These are phyloP conservation scores for Syzygium oleosum DNA, from an alignment of 345 rosid species.

Conservation along the genomic window DNA sequence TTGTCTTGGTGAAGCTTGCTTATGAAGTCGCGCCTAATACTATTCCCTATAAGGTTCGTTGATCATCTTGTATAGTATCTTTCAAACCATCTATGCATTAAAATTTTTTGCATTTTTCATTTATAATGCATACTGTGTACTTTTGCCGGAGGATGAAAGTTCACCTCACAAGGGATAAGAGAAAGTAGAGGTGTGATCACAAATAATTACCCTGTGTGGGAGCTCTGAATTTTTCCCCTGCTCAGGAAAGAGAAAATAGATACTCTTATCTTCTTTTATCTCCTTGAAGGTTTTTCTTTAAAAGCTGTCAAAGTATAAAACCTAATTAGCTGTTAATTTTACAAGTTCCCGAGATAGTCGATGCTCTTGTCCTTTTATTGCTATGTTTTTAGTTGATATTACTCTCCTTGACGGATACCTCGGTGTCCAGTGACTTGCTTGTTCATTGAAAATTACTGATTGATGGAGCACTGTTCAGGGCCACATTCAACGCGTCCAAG, in stretches of 20 bases:
- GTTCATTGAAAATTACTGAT: background rate
- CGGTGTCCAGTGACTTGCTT: background rate
- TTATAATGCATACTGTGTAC: background rate
- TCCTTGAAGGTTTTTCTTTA: background rate
- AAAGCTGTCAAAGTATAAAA: background rate
- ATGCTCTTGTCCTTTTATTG: background rate
- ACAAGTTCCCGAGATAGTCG: background rate
- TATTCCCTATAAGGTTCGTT: slow-evolving; percentile 22
- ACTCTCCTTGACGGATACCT: background rate
- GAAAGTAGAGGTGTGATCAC: background rate
- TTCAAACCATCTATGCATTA: background rate
- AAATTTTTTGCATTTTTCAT: background rate
- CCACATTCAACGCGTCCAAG: slow-evolving; percentile 31
- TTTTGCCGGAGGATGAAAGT: background rate
- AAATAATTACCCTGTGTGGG: background rate
- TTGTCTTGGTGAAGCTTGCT: slow-evolving; percentile 24
- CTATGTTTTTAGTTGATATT: background rate
- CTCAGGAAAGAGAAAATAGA: background rate
- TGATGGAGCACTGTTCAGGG: slow-evolving; percentile 28
- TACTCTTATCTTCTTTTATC: background rate
- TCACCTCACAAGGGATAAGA: background rate
- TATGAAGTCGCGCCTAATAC: background rate
- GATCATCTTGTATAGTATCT: background rate
- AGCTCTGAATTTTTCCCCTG: background rate
- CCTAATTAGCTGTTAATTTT: background rate